Conservation (phyloP, 441 rosid genomes). For the Melastoma candidum region DNA sequence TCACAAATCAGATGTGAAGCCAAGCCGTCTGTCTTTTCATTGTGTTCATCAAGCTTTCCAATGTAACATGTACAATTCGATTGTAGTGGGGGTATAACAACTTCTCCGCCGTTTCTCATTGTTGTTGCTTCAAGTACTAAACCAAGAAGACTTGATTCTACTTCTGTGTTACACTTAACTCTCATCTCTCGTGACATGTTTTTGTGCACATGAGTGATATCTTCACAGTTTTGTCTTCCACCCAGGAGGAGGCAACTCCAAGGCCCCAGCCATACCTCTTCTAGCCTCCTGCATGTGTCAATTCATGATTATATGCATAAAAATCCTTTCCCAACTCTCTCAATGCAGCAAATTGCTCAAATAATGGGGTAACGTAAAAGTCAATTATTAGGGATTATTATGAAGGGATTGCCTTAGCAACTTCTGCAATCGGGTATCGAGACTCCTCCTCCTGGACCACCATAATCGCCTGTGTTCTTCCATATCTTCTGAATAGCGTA, state of each 20-base stretch:
- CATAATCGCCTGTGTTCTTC: conserved; percentile 41
- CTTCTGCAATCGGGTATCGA: conserved; percentile 62
- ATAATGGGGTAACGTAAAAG: not conserved
- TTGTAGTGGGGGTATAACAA: conserved; percentile 36
- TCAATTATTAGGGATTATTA: not conserved
- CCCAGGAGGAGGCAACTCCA: conserved; percentile 72
- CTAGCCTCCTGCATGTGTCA: conserved; percentile 40
- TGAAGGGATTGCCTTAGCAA: conserved; percentile 48
- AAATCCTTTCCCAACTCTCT: too few relatives aligned
- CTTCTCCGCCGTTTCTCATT: conserved; percentile 27
- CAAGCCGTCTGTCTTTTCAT: conserved; percentile 31
- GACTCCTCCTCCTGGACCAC: conserved; percentile 79
- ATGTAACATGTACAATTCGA: conserved; percentile 53
- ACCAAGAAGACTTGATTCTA: conserved; percentile 50
- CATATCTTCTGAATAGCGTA: conserved; percentile 47
- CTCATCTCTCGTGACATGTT: conserved; percentile 51
- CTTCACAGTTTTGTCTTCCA: conserved; percentile 37
- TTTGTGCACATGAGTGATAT: conserved; percentile 35
- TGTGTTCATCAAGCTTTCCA: conserved; percentile 29
- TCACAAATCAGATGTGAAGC: conserved; percentile 54
- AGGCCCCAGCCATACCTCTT: conserved; percentile 85
- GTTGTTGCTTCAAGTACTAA: conserved; percentile 52
- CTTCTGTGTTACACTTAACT: conserved; percentile 61
- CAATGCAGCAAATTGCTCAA: too few relatives aligned
- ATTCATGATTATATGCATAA: too few relatives aligned